Base-by-base conservation (phyloP, 495 filamentous ascomycete species). In the Peziza echinospora region DNA sequence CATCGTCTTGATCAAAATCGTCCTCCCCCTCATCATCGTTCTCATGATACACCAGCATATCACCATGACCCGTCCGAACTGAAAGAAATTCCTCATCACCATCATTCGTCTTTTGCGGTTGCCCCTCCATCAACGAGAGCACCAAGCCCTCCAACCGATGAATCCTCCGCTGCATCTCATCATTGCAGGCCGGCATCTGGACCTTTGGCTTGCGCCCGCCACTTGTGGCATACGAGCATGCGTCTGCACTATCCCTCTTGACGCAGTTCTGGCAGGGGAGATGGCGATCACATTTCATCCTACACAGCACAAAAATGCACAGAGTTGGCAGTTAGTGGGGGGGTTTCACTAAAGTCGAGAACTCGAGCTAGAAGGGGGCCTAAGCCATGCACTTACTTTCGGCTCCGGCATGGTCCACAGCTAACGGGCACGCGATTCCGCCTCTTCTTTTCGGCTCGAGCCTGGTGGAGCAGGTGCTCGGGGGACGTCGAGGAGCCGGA, bases 91-190 rank as follows among this genome's bases (percentile, higher is more conserved):
- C 68, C 3, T 53, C 51, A 5, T 52, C 56, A 26, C 52, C 55
- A 5, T 57, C 51, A 60, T 39, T 10, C 67, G 65, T 26, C 69
- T 59, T 41, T 66, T 69, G 30, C 64, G 13, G 30, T 37, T 37
- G 13, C 13, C 69, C 62, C 53, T 72, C 68, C 89, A 99, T 96
- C 63, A 99, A 66, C 2, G 84, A 91, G 45, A 99, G 62, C 45
- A 99, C 89, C 58, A 99, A 66, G 45, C 86, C 81, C 71, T 99
- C 89, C 53, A 99, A 64, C 53, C 89, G 78, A 65, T 99, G 84
- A 63, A 99, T 99, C 60, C 89, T 80, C 57, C 86, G 91, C 64
- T 99, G 89, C 89, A 99, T 99, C 62, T 94, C 89, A 71, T 93
- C 87, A 53, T 68, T 64, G 57, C 73, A 65, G 51, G 73, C 72